Conservation (phyloP, 192 early-diverging fungal genomes). For the Coemansia sp. region DNA sequence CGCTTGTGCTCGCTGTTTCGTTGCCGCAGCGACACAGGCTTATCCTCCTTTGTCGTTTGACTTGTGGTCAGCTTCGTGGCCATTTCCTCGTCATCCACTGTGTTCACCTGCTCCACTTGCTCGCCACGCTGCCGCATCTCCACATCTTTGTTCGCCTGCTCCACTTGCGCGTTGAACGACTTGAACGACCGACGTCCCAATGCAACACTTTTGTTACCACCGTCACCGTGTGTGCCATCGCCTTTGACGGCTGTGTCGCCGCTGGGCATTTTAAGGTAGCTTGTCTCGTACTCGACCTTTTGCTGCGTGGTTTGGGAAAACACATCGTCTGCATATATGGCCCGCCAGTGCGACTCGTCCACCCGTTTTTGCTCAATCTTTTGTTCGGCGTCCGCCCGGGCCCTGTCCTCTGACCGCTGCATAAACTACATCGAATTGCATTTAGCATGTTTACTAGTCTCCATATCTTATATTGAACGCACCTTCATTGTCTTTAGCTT, state of each 20-base stretch:
- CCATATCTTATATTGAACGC: not conserved
- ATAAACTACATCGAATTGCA: slow-evolving; percentile 34
- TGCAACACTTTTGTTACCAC: not conserved
- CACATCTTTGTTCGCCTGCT: slow-evolving; percentile 18
- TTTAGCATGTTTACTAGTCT: too few species aligned
- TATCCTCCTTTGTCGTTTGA: not conserved
- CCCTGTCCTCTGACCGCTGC: slow-evolving; percentile 42
- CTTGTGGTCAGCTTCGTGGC: slow-evolving; percentile 17
- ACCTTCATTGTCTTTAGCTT: slow-evolving; percentile 37
- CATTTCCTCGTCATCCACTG: slow-evolving; percentile 20
- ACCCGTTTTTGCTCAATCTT: slow-evolving; percentile 29
- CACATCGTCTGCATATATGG: slow-evolving; percentile 29
- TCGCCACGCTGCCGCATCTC: slow-evolving; percentile 13
- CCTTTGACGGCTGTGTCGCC: slow-evolving; percentile 9
- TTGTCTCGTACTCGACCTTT: slow-evolving; percentile 40
- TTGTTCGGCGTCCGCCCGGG: slow-evolving; percentile 23
- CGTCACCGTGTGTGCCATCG: not conserved
- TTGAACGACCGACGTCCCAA: slow-evolving; percentile 45
- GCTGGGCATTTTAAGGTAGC: slow-evolving; percentile 44
- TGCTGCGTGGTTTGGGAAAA: slow-evolving; percentile 19
- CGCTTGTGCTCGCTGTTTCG: slow-evolving; percentile 29
- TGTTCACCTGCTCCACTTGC: slow-evolving; percentile 5
- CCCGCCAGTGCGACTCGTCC: slow-evolving; percentile 52
- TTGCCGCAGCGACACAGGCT: slow-evolving; percentile 17
- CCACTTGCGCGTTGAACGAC: slow-evolving; percentile 35